phyloP scores from a whole-genome alignment of 139 green algal species.

The Coccomyxa sp. region DNA sequence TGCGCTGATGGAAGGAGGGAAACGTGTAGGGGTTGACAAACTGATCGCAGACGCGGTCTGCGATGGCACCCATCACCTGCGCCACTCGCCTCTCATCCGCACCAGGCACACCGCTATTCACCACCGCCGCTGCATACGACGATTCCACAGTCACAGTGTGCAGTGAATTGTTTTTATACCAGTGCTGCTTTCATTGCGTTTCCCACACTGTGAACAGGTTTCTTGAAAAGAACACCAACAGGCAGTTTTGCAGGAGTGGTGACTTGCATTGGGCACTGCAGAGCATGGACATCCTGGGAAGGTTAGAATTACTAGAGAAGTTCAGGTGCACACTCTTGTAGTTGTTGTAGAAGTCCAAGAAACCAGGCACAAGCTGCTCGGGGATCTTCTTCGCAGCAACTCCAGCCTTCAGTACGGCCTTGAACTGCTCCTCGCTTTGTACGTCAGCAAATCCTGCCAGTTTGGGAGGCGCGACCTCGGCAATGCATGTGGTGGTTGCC shows the following conservation, averaged over 20 bases:
- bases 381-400: slow-evolving; percentile 42
- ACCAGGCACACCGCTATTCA: slow-evolving; percentile 39
- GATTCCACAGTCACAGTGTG: neutral
- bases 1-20: slow-evolving; percentile 77
- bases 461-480: neutral
- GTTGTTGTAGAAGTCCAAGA: slow-evolving; percentile 82
- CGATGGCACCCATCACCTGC: slow-evolving; percentile 48
- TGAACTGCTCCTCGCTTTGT: slow-evolving; percentile 56
- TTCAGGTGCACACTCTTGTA: slow-evolving; percentile 51
- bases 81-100: slow-evolving; percentile 60
- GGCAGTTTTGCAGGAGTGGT: no score
- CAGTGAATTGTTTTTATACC: neutral
- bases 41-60: slow-evolving; percentile 26
- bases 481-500: neutral
- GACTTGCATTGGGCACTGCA: no score
- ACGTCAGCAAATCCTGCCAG: slow-evolving; percentile 30
- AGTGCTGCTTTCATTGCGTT: neutral
- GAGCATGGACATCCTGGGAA: no score
- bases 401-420: slow-evolving; percentile 45
- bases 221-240: neutral
- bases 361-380: slow-evolving; percentile 47
- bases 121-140: slow-evolving; percentile 37
- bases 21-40: slow-evolving; percentile 81
- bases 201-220: no score
- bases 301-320: no score